phyloP scores from a whole-genome alignment of 495 filamentous ascomycete genomes.

The Neurospora intermedia region DNA sequence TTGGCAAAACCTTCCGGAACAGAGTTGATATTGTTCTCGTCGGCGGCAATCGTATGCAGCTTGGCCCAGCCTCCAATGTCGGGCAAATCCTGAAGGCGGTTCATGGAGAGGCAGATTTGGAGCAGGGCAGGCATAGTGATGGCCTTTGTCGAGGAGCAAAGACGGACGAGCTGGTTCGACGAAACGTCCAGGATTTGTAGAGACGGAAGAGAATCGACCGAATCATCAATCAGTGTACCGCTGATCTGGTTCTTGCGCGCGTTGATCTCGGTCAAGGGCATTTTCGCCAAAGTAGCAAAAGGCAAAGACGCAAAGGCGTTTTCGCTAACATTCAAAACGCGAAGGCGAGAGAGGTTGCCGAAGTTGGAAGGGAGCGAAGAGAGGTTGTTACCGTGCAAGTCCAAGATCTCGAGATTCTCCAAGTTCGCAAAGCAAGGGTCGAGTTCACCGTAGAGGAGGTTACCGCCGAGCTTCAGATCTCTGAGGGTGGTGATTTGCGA shows the following conservation, averaged over 20 bases:
- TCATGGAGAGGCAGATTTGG: conserved; percentile 61
- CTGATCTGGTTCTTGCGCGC: conserved; percentile 70
- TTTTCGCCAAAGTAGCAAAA: conserved; percentile 49
- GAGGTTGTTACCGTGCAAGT: conserved; percentile 72
- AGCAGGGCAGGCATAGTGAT: conserved; percentile 57
- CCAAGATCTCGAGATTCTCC: conserved; percentile 61
- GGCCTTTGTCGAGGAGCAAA: conserved; percentile 28
- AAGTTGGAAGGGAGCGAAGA: conserved; percentile 63
- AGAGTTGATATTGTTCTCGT: conserved; percentile 65
- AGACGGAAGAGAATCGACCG: conserved; percentile 43
- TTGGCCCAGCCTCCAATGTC: conserved; percentile 59
- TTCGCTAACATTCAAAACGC: conserved; percentile 63
- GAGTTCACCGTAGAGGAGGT: conserved; percentile 57
- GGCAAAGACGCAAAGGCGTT: conserved; percentile 65
- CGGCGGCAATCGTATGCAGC: conserved; percentile 60
- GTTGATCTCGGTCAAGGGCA: conserved; percentile 64
- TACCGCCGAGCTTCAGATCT: conserved; percentile 75
- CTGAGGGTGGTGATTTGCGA: conserved; percentile 56
- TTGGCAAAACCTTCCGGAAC: conserved; percentile 64
- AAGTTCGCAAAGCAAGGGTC: conserved; percentile 47
- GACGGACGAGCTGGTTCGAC: conserved; percentile 51
- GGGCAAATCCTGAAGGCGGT: conserved; percentile 63
- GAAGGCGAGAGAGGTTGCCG: conserved; percentile 50
- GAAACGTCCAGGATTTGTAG: conserved; percentile 69
- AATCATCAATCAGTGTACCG: conserved; percentile 56